phyloP scores from a whole-genome alignment of 106 monocot genomes.

The Allium fistulosum region DNA sequence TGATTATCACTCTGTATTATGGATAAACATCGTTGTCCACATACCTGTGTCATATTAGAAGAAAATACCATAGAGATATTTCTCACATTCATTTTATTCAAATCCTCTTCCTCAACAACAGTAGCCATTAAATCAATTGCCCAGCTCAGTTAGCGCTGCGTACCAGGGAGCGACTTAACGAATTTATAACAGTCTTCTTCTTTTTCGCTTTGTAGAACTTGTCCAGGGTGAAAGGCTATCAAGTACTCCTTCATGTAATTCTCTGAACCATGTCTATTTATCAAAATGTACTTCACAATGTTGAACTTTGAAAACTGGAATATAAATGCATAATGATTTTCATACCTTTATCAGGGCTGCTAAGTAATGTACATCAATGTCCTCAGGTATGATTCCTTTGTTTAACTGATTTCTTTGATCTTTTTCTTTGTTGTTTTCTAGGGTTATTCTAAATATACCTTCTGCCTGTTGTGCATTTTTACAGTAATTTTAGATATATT shows the following conservation, averaged over 20 bases:
- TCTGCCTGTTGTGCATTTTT: slow-evolving; percentile 24
- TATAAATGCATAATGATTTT: not conserved
- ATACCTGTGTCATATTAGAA: too few species aligned
- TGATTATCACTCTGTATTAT: too few species aligned
- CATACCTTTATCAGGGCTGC: too few species aligned
- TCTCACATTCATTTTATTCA: too few species aligned
- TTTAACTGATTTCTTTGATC: slow-evolving; percentile 34
- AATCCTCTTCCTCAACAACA: too few species aligned
- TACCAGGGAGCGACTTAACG: slow-evolving; percentile 10
- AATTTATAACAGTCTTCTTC: slow-evolving; percentile 15
- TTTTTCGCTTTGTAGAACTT: slow-evolving; percentile 15
- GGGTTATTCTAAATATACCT: slow-evolving; percentile 36
- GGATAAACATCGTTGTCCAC: too few species aligned
- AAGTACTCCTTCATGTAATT: slow-evolving; percentile 14
- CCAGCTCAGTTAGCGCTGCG: slow-evolving; percentile 6
- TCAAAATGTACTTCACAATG: not conserved
- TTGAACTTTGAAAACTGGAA: not conserved
- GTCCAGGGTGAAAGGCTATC: slow-evolving; percentile 20
- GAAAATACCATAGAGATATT: too few species aligned
- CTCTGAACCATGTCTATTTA: slow-evolving; percentile 23
- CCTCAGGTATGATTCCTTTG: slow-evolving; percentile 37
- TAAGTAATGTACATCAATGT: slow-evolving; percentile 13
- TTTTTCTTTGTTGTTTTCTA: slow-evolving; percentile 37
- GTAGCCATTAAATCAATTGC: not conserved
- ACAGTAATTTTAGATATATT: not conserved